A percentile compares a stretch with the other conserved stretches of the same genome.
These are phyloP conservation scores for Penicillium subrubescens DNA, from an alignment of 495 filamentous ascomycete species.

Conservation along the genomic window DNA sequence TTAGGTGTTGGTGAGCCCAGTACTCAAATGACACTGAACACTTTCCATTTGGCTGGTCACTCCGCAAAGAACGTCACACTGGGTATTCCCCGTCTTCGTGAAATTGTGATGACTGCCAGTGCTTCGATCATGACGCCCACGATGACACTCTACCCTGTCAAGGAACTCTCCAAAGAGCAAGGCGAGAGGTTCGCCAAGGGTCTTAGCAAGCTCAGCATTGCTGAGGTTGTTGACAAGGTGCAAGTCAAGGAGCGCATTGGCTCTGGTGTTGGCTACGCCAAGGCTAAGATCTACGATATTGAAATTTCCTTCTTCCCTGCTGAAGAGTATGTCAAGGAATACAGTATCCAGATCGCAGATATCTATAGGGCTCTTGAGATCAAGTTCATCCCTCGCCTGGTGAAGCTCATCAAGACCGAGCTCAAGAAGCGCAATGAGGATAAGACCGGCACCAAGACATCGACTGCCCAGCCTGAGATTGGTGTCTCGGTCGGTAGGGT, in stretches of 20 bases:
- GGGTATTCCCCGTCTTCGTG: slow-evolving; percentile 93
- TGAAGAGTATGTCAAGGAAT: slow-evolving; percentile 79
- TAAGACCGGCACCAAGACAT: slow-evolving; percentile 58
- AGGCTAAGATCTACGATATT: slow-evolving; percentile 84
- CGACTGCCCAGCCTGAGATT: slow-evolving; percentile 75
- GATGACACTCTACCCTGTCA: slow-evolving; percentile 83
- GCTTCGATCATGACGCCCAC: slow-evolving; percentile 82
- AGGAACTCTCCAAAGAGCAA: slow-evolving; percentile 68
- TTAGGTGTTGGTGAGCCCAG: slow-evolving; percentile 74
- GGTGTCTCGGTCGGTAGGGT: slow-evolving; percentile 74
- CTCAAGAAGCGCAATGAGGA: slow-evolving; percentile 74
- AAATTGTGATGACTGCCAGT: slow-evolving; percentile 98
- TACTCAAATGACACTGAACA: slow-evolving; percentile 99
- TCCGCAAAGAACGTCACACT: slow-evolving; percentile 98
- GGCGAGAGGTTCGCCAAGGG: slow-evolving; percentile 85
- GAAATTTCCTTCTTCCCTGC: slow-evolving; percentile 80
- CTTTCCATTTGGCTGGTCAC: slow-evolving; percentile 99
- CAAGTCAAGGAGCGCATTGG: slow-evolving; percentile 77
- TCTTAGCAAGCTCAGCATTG: slow-evolving; percentile 84
- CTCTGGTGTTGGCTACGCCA: slow-evolving; percentile 59
- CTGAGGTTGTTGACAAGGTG: slow-evolving; percentile 82
- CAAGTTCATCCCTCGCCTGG: slow-evolving; percentile 72
- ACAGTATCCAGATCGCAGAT: slow-evolving; percentile 77
- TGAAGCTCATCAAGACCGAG: slow-evolving; percentile 68
- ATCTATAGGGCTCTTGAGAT: slow-evolving; percentile 77